These are phyloP conservation scores for Trebouxia sp. DNA, from an alignment of 139 green algal species.

Conservation along the genomic window DNA sequence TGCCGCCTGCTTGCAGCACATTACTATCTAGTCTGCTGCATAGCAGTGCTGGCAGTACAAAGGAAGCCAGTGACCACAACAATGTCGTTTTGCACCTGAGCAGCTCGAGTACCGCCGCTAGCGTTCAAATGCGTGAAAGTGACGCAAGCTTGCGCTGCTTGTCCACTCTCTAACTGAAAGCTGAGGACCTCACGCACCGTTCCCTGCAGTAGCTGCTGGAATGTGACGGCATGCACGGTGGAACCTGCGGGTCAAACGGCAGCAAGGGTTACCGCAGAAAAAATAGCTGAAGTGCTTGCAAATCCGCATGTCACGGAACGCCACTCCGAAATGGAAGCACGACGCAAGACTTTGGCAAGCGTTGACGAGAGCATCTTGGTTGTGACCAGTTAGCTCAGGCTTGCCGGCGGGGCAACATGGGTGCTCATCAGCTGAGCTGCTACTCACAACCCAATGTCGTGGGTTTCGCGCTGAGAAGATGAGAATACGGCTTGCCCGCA, in stretches of 20 bases:
- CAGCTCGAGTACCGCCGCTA: not conserved
- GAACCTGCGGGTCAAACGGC: no score
- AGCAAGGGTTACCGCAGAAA: no score
- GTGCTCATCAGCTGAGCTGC: no score
- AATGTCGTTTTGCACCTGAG: not conserved
- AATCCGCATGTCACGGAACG: not conserved
- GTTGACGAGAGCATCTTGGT: not conserved
- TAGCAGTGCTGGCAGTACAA: no score
- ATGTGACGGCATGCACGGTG: no score
- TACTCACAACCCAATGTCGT: no score
- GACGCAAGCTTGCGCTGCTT: conserved; percentile 10
- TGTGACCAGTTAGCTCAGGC: no score
- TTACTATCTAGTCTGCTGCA: no score
- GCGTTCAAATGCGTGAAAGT: not conserved
- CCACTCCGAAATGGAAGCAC: not conserved
- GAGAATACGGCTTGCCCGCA: no score
- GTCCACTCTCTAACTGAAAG: conserved; percentile 18
- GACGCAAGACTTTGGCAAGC: not conserved
- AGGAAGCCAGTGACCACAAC: no score
- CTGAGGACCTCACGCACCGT: not conserved
- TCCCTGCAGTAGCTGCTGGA: not conserved
- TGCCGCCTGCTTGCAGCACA: not conserved
- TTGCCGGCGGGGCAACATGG: no score
- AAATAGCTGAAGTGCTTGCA: not conserved
- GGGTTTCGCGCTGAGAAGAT: no score